Percentiles rank a stretch among this genome's conserved stretches.
Evolutionary conservation across 306 rosid genomes (phyloP).

Genomic region (Trifolium subterraneum): DNA sequence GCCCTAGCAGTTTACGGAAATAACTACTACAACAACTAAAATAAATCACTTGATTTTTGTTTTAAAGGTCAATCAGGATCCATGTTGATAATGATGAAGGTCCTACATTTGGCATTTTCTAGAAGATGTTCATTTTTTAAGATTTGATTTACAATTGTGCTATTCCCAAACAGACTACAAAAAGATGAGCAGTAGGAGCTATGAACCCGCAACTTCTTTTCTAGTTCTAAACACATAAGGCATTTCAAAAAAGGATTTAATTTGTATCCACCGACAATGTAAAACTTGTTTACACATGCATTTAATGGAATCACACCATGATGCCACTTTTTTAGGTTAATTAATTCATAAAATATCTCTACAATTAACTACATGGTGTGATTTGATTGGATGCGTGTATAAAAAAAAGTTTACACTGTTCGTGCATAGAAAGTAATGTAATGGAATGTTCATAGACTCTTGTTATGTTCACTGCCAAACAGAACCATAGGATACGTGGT

Average conservation of each 20-base stretch:
- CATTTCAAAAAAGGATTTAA: background rate
- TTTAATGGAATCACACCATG: no score
- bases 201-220: background rate
- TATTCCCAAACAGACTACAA: conserved; percentile 9
- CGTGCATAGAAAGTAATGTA: no score
- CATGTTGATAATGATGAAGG: background rate
- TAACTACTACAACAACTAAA: conserved; percentile 4
- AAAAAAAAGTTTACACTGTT: no score
- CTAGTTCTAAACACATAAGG: background rate
- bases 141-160: background rate
- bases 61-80: background rate
- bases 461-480: no score
- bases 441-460: no score
- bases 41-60: background rate
- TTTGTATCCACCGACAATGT: no score
- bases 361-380: no score
- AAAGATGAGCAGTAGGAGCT: background rate
- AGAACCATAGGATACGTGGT: no score
- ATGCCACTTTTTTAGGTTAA: no score
- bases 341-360: no score
- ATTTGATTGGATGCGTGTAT: no score
- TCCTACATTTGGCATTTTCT: background rate
- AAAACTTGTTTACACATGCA: no score
- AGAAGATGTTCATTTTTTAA: background rate
- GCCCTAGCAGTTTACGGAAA: background rate